Percentiles rank a stretch among this genome's conserved stretches.
Conservation (phyloP, 352 stramenopile species). For the Phytopythium kandeliae region DNA sequence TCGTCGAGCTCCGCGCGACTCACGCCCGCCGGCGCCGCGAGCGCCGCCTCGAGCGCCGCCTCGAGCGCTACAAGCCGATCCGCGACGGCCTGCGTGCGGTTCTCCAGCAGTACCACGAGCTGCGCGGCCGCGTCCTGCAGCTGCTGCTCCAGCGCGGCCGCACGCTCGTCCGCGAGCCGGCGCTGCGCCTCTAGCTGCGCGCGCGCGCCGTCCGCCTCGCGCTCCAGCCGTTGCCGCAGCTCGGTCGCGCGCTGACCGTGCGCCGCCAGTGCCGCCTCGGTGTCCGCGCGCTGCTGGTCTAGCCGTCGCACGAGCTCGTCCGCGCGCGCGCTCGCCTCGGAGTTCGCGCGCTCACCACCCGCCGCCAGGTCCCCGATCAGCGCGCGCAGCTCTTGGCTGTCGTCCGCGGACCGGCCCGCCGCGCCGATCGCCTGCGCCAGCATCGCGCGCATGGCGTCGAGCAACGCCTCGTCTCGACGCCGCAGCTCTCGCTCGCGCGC, state of each 20-base stretch:
- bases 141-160: constrained; percentile 14
- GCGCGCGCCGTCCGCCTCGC: constrained; percentile 1
- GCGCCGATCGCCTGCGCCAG: constrained; percentile 15
- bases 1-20: constrained; percentile 19
- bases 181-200: constrained; percentile 12
- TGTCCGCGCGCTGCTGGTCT: constrained; percentile 18
- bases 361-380: constrained; percentile 1
- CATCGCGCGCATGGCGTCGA: constrained; percentile 37
- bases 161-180: constrained; percentile 17
- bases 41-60: constrained; percentile 15
- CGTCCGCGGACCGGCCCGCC: background rate
- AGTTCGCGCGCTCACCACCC: constrained; percentile 9
- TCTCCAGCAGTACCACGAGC: constrained; percentile 4
- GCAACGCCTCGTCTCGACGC: constrained; percentile 24
- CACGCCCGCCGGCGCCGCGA: no score
- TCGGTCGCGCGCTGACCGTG: constrained; percentile 21
- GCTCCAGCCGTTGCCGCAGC: constrained; percentile 5
- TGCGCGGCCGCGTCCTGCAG: constrained; percentile 11
- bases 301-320: constrained; percentile 15
- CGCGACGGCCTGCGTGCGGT: background rate
- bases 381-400: constrained; percentile 8
- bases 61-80: constrained; percentile 7
- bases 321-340: constrained; percentile 9
- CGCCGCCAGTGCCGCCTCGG: constrained; percentile 5
- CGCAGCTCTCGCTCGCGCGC: constrained; percentile 20